Conservation (phyloP, 108 stramenopile genomes). For the Pseudonitzschia pungens region DNA sequence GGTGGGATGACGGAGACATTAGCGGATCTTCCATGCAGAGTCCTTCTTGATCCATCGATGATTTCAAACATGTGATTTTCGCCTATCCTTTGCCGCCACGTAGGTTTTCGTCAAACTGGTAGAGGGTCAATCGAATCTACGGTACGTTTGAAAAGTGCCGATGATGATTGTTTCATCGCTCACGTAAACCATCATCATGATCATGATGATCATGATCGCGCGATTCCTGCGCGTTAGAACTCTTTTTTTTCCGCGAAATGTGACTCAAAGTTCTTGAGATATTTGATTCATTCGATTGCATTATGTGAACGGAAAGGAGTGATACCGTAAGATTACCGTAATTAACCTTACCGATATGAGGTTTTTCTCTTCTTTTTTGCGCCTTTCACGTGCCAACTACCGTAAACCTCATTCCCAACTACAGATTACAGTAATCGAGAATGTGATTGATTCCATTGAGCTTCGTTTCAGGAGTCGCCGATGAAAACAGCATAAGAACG, state of each 20-base stretch:
- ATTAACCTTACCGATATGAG: too few relatives aligned
- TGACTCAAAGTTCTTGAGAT: background rate
- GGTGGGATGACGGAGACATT: background rate
- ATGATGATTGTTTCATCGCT: background rate
- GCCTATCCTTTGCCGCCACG: background rate
- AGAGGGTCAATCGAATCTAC: background rate
- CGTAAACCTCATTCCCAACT: too few relatives aligned
- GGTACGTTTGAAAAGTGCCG: background rate
- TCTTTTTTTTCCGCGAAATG: background rate
- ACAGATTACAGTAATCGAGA: too few relatives aligned
- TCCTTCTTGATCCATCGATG: background rate
- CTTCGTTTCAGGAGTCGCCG: too few relatives aligned
- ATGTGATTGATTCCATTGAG: too few relatives aligned
- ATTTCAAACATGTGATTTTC: background rate
- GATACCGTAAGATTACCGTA: too few relatives aligned
- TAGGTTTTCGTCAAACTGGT: background rate
- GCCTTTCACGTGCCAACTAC: too few relatives aligned
- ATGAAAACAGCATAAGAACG: too few relatives aligned
- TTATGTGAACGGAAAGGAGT: too few relatives aligned
- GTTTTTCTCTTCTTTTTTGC: too few relatives aligned
- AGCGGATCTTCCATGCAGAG: background rate
- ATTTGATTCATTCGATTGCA: background rate
- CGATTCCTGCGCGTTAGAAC: background rate
- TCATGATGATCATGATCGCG: background rate
- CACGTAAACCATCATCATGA: background rate